Percentiles rank a stretch among this genome's conserved stretches.
phyloP scores from a whole-genome alignment of 805 yeast species.

The Cyberlindnera samutprakarnensis region DNA sequence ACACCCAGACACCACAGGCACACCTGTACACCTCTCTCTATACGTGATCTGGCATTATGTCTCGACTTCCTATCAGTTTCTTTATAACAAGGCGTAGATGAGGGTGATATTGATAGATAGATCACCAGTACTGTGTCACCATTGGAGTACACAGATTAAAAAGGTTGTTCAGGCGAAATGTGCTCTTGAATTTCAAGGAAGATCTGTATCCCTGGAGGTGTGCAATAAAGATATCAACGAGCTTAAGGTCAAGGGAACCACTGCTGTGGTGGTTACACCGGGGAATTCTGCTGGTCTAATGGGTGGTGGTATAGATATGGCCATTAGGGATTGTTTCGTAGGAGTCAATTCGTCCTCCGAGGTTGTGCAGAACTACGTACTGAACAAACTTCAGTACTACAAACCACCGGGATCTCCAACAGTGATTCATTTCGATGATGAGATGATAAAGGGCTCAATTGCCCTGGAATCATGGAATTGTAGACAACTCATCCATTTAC shows the following conservation, averaged over 20 bases:
- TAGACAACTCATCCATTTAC: slow-evolving; percentile 27
- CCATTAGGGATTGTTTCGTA: slow-evolving; percentile 24
- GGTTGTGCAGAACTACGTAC: slow-evolving; percentile 20
- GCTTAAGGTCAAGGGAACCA: neutral
- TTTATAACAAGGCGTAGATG: no score
- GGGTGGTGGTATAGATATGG: slow-evolving; percentile 34
- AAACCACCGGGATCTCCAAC: slow-evolving; percentile 22
- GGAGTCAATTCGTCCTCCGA: slow-evolving; percentile 8
- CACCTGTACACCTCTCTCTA: no score
- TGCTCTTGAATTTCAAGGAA: neutral
- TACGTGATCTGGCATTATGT: no score
- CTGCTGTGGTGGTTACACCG: slow-evolving; percentile 29
- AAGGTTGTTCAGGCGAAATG: neutral
- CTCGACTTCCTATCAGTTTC: no score
- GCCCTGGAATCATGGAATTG: slow-evolving; percentile 23
- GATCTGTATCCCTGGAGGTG: neutral
- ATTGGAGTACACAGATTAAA: neutral
- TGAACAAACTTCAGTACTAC: slow-evolving; percentile 23
- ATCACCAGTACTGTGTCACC: neutral
- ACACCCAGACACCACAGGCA: no score
- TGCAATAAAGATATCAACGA: neutral
- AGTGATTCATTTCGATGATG: slow-evolving; percentile 19
- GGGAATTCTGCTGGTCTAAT: slow-evolving; percentile 33
- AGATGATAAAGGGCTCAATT: slow-evolving; percentile 14
- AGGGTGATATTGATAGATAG: slow-evolving; percentile 1